phyloP scores from a whole-genome alignment of 257 asterid genomes.

The Solanum dulcamara region DNA sequence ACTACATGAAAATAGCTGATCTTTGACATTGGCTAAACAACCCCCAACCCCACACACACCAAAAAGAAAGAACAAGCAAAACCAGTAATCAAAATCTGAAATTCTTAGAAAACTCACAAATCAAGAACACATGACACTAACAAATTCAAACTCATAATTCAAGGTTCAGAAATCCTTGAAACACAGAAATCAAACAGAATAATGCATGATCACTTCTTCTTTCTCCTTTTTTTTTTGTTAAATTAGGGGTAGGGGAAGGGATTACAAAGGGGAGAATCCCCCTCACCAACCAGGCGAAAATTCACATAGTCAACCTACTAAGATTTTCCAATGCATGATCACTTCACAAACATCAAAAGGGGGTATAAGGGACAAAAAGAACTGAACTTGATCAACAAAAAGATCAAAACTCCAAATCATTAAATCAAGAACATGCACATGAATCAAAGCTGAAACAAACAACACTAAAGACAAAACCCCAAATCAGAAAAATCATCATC shows the following conservation, averaged over 20 bases:
- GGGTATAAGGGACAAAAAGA: not conserved
- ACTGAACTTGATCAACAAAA: conserved; percentile 18
- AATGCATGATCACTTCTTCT: not conserved
- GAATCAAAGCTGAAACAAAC: conserved; percentile 7
- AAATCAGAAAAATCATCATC: conserved; percentile 11
- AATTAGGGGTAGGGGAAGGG: not conserved
- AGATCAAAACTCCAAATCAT: conserved; percentile 23
- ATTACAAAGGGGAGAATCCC: not conserved
- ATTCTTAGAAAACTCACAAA: not conserved
- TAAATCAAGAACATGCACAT: conserved; percentile 36
- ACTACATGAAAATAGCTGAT: not conserved
- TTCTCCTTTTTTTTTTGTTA: too few relatives aligned
- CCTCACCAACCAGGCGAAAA: not conserved
- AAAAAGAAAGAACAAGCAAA: not conserved
- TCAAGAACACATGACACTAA: not conserved
- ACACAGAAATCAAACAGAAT: not conserved
- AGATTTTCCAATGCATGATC: not conserved
- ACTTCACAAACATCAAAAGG: not conserved
- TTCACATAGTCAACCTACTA: not conserved
- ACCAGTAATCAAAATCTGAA: not conserved
- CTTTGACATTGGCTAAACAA: not conserved
- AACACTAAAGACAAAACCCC: conserved; percentile 27
- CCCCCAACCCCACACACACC: not conserved
- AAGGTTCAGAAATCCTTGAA: conserved; percentile 2
- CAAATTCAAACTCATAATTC: not conserved